These are phyloP conservation scores for Pezicula neosporulosa DNA, from an alignment of 2,329 filamentous ascomycete genomes.

Conservation along the genomic window DNA sequence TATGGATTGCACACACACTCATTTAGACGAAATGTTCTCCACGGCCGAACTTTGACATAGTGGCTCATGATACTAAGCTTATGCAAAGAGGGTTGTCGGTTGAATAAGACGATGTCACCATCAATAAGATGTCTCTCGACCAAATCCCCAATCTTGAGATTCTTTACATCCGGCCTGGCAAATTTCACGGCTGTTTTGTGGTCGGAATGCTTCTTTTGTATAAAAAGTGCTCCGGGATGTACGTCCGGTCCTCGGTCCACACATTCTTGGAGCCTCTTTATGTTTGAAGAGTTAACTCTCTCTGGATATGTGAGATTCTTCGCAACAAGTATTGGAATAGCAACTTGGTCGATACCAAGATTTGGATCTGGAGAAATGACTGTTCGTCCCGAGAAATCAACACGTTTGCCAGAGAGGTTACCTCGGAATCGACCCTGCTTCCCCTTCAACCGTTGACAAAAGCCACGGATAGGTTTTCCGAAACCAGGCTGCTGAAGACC, in stretches of 20 bases:
- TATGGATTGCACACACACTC: slow-evolving; percentile 98
- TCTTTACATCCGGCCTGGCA: slow-evolving; percentile 69
- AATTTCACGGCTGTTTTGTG: slow-evolving; percentile 76
- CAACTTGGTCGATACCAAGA: slow-evolving; percentile 87
- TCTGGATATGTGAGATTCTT: slow-evolving; percentile 97
- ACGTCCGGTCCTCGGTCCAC: slow-evolving; percentile 71
- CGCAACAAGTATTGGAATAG: slow-evolving; percentile 86
- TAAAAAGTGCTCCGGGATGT: slow-evolving; percentile 85
- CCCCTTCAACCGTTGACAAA: slow-evolving; percentile 92
- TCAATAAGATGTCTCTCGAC: slow-evolving; percentile 95
- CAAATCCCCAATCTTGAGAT: slow-evolving; percentile 77
- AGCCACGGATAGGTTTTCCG: slow-evolving; percentile 85
- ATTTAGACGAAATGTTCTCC: slow-evolving; percentile 94
- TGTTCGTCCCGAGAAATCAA: slow-evolving; percentile 95
- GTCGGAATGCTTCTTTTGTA: slow-evolving; percentile 66
- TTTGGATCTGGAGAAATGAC: slow-evolving; percentile 98
- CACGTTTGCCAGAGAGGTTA: slow-evolving; percentile 95
- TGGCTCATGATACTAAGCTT: slow-evolving; percentile 99
- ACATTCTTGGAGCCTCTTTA: slow-evolving; percentile 72
- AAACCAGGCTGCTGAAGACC: slow-evolving; percentile 86
- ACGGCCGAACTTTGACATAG: slow-evolving; percentile 86
- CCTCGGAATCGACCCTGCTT: slow-evolving; percentile 97
- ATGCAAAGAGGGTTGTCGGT: slow-evolving; percentile 94
- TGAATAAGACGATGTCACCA: slow-evolving; percentile 94
- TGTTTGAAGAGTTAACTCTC: slow-evolving; percentile 79